phyloP scores from a whole-genome alignment of 176 grass and related monocot species.

The Ensete ventricosum region DNA sequence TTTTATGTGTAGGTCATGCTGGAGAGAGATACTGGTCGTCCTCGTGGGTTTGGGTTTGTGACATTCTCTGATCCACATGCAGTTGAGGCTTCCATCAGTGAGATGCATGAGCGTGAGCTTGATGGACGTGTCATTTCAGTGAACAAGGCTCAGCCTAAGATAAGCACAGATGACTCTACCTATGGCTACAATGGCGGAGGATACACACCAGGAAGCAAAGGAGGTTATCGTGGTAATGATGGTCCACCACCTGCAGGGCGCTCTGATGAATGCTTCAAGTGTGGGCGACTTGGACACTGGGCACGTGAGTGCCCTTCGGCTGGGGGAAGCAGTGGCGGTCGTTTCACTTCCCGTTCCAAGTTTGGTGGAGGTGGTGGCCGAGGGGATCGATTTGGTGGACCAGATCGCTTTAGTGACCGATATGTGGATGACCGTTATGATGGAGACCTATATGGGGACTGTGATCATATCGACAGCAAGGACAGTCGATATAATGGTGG shows the following conservation, averaged over 20 bases:
- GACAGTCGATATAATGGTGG: conserved; percentile 43
- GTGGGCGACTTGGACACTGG: conserved; percentile 62
- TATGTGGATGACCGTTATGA: conserved; percentile 57
- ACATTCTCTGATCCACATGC: conserved; percentile 52
- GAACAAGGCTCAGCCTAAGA: conserved; percentile 65
- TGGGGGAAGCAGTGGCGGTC: conserved; percentile 36
- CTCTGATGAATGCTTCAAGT: conserved; percentile 65
- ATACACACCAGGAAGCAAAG: conserved; percentile 46
- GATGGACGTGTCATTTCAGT: conserved; percentile 69
- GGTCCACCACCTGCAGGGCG: conserved; percentile 30
- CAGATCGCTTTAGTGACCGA: conserved; percentile 60
- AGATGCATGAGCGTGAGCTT: conserved; percentile 58
- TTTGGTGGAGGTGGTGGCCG: conserved; percentile 50
- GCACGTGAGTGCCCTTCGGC: conserved; percentile 55
- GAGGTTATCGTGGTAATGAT: conserved; percentile 75
- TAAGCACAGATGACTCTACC: conserved; percentile 41
- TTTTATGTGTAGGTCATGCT: conserved; percentile 54
- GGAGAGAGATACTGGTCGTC: conserved; percentile 59
- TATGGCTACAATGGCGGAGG: conserved; percentile 37
- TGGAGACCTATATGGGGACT: conserved; percentile 42
- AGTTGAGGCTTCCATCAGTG: conserved; percentile 51
- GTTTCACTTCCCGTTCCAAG: conserved; percentile 44
- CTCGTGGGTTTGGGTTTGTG: conserved; percentile 85
- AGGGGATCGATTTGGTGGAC: conserved; percentile 65
- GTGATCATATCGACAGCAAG: conserved; percentile 47